A percentile compares a stretch with the other conserved stretches of the same genome.
Evolutionary conservation across 257 asterid genomes (phyloP).

Genomic region (Solanum medicagineum): DNA sequence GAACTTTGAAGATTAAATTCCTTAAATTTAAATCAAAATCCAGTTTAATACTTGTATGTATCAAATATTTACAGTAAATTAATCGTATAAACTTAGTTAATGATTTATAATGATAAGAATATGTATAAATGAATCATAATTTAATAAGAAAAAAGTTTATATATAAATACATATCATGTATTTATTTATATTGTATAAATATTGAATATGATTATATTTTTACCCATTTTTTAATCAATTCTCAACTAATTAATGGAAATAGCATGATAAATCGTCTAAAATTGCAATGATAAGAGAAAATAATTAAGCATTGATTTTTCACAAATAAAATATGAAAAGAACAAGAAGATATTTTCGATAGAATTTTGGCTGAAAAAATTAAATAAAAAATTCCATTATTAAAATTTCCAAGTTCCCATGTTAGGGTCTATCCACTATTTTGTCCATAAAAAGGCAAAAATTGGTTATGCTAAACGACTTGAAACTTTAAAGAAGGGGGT

Average conservation of each 20-base stretch:
- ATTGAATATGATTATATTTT: background rate
- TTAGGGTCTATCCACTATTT: background rate
- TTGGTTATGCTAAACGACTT: conserved; percentile 10
- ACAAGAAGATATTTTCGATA: background rate
- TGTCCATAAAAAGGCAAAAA: conserved; percentile 2
- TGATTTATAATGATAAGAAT: background rate
- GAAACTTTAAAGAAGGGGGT: conserved; percentile 2
- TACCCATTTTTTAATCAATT: background rate
- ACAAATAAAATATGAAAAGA: background rate
- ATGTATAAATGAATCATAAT: background rate
- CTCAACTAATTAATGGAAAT: background rate
- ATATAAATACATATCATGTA: background rate
- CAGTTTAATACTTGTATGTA: background rate
- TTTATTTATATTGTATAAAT: background rate
- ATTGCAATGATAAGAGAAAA: background rate
- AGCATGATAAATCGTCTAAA: background rate
- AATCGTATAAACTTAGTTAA: background rate
- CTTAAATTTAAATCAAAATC: too few relatives aligned
- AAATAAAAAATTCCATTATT: background rate
- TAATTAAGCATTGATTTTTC: background rate
- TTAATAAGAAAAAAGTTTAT: background rate
- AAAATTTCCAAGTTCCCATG: conserved; percentile 7
- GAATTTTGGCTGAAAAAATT: background rate
- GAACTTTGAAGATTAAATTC: too few relatives aligned
- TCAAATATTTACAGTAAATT: background rate